Evolutionary conservation across 2,329 filamentous ascomycete genomes (phyloP).

Genomic region (Claviceps pusilla): DNA sequence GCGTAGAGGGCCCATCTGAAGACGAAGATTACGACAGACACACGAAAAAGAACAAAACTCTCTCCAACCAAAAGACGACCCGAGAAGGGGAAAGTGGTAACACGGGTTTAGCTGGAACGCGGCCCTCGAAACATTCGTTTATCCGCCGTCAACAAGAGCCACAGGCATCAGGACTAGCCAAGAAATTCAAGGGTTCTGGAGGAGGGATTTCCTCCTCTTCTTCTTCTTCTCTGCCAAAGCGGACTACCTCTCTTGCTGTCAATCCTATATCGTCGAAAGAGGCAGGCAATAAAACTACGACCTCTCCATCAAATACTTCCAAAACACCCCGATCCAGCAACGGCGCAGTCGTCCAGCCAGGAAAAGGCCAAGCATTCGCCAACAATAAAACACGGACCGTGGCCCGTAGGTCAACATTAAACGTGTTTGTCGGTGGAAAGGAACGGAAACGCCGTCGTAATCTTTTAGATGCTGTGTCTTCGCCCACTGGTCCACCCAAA

Average conservation of each 20-base stretch:
- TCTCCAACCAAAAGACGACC: not conserved
- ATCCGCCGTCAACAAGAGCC: not conserved
- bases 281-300: not conserved
- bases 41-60: not conserved
- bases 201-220: not conserved
- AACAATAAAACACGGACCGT: not conserved
- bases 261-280: not conserved
- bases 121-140: not conserved
- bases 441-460: conserved; percentile 19
- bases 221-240: not conserved
- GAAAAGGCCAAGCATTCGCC: not conserved
- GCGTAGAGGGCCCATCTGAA: not conserved
- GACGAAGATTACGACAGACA: not conserved
- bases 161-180: not conserved
- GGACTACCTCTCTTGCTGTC: not conserved
- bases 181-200: not conserved
- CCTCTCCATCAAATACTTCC: not conserved
- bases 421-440: conserved; percentile 33
- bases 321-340: not conserved
- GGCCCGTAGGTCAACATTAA: conserved; percentile 11
- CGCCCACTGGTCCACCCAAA: conserved; percentile 26
- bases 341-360: not conserved
- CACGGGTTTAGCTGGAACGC: not conserved
- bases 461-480: conserved; percentile 24
- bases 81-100: not conserved